phyloP scores from a whole-genome alignment of 371 early-diverging fungal genomes.

The Actinomortierella wolfii region DNA sequence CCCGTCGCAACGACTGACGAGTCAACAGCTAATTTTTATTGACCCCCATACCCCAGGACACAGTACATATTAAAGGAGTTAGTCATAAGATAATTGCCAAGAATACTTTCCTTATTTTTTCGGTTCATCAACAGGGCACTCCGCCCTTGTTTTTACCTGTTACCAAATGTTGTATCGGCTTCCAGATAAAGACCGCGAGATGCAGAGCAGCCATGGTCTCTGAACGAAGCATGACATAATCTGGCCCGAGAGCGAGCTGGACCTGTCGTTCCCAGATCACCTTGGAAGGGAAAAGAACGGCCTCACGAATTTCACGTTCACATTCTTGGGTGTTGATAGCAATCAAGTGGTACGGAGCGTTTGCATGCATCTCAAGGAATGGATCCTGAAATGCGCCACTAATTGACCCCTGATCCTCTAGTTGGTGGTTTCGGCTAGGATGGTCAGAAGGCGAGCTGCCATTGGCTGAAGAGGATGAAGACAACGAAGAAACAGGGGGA shows the following conservation, averaged over 20 bases:
- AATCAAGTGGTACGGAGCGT: constrained; percentile 65
- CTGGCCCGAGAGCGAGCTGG: constrained; percentile 49
- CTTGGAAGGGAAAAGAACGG: constrained; percentile 66
- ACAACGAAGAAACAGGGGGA: not conserved
- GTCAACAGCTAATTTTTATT: constrained; percentile 30
- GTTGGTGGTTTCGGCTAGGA: constrained; percentile 9
- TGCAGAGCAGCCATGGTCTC: constrained; percentile 74
- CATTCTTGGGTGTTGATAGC: constrained; percentile 82
- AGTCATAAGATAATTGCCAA: too few species aligned
- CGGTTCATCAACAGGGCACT: too few species aligned
- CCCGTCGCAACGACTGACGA: constrained; percentile 58
- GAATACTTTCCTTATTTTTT: too few species aligned
- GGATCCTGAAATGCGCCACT: constrained; percentile 31
- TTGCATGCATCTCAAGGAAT: constrained; percentile 36
- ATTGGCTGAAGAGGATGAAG: not conserved
- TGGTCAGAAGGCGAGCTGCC: not conserved
- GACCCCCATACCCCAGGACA: not conserved
- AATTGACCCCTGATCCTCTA: not conserved
- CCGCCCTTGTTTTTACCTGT: constrained; percentile 49
- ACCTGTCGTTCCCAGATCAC: constrained; percentile 64
- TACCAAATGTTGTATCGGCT: constrained; percentile 54
- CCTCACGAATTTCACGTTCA: constrained; percentile 64
- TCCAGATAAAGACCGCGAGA: constrained; percentile 71
- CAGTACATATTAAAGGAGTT: not conserved
- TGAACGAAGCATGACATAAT: constrained; percentile 59